Conservation (phyloP, 305 asterid species). For the Petunia hybrid region DNA sequence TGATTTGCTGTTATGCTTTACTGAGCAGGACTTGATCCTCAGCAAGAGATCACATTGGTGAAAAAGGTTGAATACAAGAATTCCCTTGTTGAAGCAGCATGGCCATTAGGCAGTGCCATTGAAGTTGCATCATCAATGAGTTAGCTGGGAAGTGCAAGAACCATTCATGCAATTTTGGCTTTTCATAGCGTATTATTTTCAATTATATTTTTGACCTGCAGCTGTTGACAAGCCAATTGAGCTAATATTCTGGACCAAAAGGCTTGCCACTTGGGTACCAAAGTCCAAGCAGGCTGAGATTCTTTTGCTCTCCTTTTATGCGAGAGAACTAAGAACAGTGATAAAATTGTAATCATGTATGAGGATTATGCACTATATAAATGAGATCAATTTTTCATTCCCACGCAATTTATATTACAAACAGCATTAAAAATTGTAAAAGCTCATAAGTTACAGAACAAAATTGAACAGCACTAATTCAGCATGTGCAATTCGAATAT, state of each 20-base stretch:
- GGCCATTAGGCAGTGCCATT: constrained; percentile 86
- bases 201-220: neutral
- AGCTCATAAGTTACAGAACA: neutral
- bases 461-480: neutral
- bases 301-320: neutral
- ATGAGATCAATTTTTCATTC: constrained; percentile 25
- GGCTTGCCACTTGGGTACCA: constrained; percentile 12
- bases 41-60: constrained; percentile 58
- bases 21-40: constrained; percentile 52
- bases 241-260: neutral
- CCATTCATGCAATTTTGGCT: constrained; percentile 31
- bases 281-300: constrained; percentile 19
- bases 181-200: constrained; percentile 21
- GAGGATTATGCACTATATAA: constrained; percentile 13
- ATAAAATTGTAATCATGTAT: constrained; percentile 24
- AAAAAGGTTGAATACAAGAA: constrained; percentile 58
- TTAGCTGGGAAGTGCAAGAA: neutral
- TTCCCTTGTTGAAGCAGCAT: constrained; percentile 64
- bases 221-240: neutral
- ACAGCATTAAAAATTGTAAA: too few species aligned
- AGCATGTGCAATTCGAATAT: too few species aligned
- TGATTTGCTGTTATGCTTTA: neutral
- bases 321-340: neutral
- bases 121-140: constrained; percentile 49
- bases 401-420: neutral